These are phyloP conservation scores for Neoconidiobolus thromboides DNA, from an alignment of 371 early-diverging fungal species.

Conservation along the genomic window DNA sequence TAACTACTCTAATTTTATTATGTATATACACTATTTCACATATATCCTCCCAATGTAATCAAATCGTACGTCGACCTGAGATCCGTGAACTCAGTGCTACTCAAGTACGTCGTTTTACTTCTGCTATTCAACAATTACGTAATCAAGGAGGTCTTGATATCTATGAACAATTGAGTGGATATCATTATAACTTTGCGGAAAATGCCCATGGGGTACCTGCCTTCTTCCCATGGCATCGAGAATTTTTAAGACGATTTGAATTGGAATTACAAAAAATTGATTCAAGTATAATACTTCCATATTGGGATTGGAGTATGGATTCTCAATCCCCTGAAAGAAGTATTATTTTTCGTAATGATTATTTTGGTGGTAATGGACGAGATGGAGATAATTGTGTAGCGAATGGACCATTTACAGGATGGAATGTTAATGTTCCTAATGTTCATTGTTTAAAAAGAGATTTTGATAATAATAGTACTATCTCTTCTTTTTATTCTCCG, in stretches of 20 bases:
- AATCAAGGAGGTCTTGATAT: not conserved
- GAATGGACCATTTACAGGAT: constrained; percentile 9
- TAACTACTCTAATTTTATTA: too few relatives aligned
- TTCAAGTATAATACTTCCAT: constrained; percentile 21
- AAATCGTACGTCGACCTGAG: constrained; percentile 2
- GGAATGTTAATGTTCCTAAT: constrained; percentile 1
- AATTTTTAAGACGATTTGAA: constrained; percentile 16
- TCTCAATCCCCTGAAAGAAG: constrained; percentile 10
- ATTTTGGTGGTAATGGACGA: constrained; percentile 12
- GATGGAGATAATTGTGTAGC: constrained; percentile 9
- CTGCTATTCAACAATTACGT: not conserved
- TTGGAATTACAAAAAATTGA: constrained; percentile 13
- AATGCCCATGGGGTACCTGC: constrained; percentile 9
- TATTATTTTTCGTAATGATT: constrained; percentile 3
- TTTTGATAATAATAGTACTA: constrained; percentile 5
- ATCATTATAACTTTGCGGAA: not conserved
- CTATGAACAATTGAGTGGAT: not conserved
- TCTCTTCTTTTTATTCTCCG: constrained; percentile 15
- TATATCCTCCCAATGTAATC: not conserved
- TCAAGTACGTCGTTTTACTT: not conserved
- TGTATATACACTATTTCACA: too few relatives aligned
- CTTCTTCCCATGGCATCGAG: constrained; percentile 24
- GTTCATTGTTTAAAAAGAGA: constrained; percentile 14
- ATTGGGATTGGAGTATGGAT: constrained; percentile 29
- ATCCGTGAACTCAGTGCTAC: constrained; percentile 1